These are phyloP conservation scores for Bimuria novae-zelandiae DNA, from an alignment of 2,329 filamentous ascomycete species.

Conservation along the genomic window DNA sequence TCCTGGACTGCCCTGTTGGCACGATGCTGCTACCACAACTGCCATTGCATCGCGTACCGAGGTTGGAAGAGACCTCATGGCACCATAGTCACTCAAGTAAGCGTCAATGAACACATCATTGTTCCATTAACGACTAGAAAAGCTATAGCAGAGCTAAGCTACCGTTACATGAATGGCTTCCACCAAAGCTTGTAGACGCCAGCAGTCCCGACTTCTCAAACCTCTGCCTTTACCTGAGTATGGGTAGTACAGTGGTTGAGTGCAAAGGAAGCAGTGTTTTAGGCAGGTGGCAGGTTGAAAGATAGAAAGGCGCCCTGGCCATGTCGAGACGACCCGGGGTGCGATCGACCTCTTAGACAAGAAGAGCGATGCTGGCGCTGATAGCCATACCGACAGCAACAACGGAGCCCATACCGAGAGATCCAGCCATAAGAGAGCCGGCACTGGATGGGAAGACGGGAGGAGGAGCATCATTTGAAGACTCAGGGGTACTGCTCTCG, in stretches of 20 bases:
- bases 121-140: neutral
- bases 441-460: conserved; percentile 24
- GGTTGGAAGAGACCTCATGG: neutral
- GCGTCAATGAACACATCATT: neutral
- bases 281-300: neutral
- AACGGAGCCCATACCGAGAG: conserved; percentile 25
- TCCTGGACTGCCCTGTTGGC: too few relatives aligned
- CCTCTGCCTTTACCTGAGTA: neutral
- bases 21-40: too few relatives aligned
- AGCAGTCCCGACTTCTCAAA: neutral
- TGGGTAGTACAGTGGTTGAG: neutral
- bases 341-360: conserved; percentile 19
- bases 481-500: neutral
- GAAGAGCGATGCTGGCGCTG: conserved; percentile 22
- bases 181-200: neutral
- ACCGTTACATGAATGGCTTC: conserved; percentile 13
- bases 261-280: neutral
- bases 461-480: conserved; percentile 8
- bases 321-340: conserved; percentile 12
- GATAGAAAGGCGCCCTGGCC: conserved; percentile 7
- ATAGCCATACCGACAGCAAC: conserved; percentile 26
- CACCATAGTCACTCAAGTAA: neutral
- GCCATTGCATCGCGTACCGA: neutral
- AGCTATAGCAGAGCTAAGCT: conserved; percentile 9
- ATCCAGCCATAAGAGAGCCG: conserved; percentile 24